A percentile compares a stretch with the other conserved stretches of the same genome.
Evolutionary conservation across 768 basidiomycete genomes (phyloP).

Genomic region (Xerocomellus intermedius): DNA sequence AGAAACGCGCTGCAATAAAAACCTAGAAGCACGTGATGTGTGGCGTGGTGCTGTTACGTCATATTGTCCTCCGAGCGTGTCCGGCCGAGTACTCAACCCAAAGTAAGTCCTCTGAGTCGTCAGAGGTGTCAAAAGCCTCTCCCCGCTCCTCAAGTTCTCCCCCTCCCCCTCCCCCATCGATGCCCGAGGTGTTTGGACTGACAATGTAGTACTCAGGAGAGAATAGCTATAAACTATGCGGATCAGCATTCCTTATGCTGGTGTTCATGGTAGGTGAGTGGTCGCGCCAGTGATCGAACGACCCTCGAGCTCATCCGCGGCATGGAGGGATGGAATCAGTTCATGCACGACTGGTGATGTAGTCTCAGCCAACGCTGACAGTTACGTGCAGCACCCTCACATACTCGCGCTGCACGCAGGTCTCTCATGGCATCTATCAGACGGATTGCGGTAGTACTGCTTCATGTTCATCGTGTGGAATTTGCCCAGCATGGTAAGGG

Average conservation of each 20-base stretch:
- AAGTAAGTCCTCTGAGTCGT: too few species aligned
- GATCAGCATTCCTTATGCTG: too few species aligned
- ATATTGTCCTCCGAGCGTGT: too few species aligned
- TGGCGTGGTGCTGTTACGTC: too few species aligned
- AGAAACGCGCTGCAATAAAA: too few species aligned
- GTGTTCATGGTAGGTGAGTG: slow-evolving; percentile 87
- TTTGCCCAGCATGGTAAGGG: slow-evolving; percentile 80
- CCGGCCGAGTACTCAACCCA: too few species aligned
- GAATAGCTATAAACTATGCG: too few species aligned
- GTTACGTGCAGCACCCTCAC: slow-evolving; percentile 56
- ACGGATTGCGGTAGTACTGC: slow-evolving; percentile 85
- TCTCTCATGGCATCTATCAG: slow-evolving; percentile 43
- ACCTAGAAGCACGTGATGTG: too few species aligned
- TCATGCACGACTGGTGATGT: slow-evolving; percentile 90
- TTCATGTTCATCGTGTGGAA: slow-evolving; percentile 94
- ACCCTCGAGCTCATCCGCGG: slow-evolving; percentile 4
- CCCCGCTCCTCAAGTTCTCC: too few species aligned
- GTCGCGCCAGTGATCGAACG: slow-evolving; percentile 1
- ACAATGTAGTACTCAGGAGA: slow-evolving; percentile 83
- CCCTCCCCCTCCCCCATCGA: too few species aligned
- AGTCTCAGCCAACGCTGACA: neutral
- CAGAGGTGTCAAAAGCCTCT: too few species aligned
- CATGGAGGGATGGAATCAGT: slow-evolving; percentile 95
- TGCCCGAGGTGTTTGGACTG: slow-evolving; percentile 89
- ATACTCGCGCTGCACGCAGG: slow-evolving; percentile 79